Evolutionary conservation across 108 stramenopile species (phyloP).

Genomic region (Cylindrotheca fusiformis): DNA sequence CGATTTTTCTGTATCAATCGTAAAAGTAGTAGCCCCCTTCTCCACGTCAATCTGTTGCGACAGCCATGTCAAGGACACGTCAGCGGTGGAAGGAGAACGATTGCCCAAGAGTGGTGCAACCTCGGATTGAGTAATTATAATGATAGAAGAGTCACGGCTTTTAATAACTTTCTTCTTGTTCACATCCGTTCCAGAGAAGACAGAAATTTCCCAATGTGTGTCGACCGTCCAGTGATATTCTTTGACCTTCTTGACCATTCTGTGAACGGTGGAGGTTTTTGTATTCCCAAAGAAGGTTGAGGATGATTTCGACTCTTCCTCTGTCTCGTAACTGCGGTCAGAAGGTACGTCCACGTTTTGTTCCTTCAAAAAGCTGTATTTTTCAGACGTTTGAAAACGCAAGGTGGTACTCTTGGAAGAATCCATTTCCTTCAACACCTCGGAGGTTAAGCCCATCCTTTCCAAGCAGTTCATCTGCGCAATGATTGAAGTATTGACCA

Average conservation of each 20-base stretch:
- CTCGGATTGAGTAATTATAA: constrained; percentile 36
- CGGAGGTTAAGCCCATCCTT: constrained; percentile 52
- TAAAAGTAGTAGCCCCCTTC: constrained; percentile 23
- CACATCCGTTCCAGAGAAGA: too few species aligned
- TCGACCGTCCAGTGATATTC: constrained; percentile 54
- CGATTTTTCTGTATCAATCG: too few species aligned
- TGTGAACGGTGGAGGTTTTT: background rate
- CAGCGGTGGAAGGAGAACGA: constrained; percentile 23
- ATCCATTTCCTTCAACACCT: constrained; percentile 18
- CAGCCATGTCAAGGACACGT: constrained; percentile 65
- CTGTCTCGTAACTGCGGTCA: background rate
- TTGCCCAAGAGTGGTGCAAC: constrained; percentile 12
- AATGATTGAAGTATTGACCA: constrained; percentile 61
- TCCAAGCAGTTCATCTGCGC: constrained; percentile 59
- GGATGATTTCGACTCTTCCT: constrained; percentile 1
- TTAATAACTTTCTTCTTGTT: constrained; percentile 19
- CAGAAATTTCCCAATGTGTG: constrained; percentile 27
- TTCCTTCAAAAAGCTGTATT: constrained; percentile 47
- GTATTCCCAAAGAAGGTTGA: too few species aligned
- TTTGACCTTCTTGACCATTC: constrained; percentile 25
- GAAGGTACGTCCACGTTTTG: constrained; percentile 16
- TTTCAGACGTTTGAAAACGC: constrained; percentile 42
- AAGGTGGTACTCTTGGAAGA: constrained; percentile 34
- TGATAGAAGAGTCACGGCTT: constrained; percentile 27
- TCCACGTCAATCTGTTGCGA: constrained; percentile 41